Evolutionary conservation across 1,139 yeast genomes (phyloP).

Genomic region (Pichia norvegensis): DNA sequence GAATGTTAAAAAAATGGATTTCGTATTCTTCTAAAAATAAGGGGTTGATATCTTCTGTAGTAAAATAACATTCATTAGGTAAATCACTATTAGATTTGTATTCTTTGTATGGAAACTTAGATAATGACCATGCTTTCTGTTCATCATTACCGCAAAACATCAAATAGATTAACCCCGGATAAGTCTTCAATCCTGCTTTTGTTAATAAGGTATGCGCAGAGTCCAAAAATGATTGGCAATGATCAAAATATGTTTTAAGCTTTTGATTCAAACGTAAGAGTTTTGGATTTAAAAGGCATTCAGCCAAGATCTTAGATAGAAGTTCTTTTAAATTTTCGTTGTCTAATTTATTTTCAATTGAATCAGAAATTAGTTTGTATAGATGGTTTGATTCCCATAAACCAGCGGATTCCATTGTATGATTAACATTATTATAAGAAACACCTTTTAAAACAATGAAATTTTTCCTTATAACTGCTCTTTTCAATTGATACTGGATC

Average conservation of each 20-base stretch:
- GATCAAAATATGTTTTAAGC: conserved; percentile 23
- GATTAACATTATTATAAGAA: conserved; percentile 39
- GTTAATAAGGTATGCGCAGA: conserved; percentile 8
- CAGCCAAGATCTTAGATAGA: conserved; percentile 31
- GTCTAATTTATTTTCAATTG: conserved; percentile 24
- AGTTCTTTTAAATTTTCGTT: conserved; percentile 18
- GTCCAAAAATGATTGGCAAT: conserved; percentile 14
- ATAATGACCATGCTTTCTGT: conserved; percentile 42
- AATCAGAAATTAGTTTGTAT: conserved; percentile 11
- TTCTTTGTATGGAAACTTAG: conserved; percentile 25
- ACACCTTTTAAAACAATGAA: conserved; percentile 46
- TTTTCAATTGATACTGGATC: conserved; percentile 42
- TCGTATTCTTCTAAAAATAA: conserved; percentile 48
- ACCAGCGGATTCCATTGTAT: conserved; percentile 43
- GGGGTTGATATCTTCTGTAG: conserved; percentile 21
- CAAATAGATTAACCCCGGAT: conserved; percentile 47
- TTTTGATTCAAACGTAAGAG: conserved; percentile 34
- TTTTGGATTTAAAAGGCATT: conserved; percentile 45
- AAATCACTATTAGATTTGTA: not conserved
- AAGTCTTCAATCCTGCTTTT: conserved; percentile 17
- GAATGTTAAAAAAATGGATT: conserved; percentile 44
- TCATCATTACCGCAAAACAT: conserved; percentile 44
- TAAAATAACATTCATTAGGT: not conserved
- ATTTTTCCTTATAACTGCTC: conserved; percentile 42
- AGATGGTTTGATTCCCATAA: conserved; percentile 45